A percentile compares a stretch with the other conserved stretches of the same genome.
phyloP scores from a whole-genome alignment of 306 rosid genomes.

The Glycyrrhiza uralensis region DNA sequence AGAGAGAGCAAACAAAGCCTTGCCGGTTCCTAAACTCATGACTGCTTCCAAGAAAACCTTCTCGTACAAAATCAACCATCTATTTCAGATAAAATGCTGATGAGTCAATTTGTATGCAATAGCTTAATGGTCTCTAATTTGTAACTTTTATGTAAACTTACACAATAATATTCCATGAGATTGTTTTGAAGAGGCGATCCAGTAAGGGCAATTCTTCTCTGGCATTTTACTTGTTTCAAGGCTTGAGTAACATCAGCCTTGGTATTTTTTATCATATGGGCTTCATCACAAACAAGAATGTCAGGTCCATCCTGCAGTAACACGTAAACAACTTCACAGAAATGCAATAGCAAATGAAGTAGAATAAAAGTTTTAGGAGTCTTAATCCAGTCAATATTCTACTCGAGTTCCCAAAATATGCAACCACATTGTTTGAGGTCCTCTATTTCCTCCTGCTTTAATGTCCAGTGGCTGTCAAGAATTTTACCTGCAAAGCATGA shows the following conservation, averaged over 20 bases:
- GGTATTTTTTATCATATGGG: slow-evolving; percentile 92
- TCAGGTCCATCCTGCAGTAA: slow-evolving; percentile 88
- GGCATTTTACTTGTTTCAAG: slow-evolving; percentile 92
- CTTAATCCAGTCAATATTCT: slow-evolving; percentile 6
- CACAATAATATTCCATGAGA: slow-evolving; percentile 99
- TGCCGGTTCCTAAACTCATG: slow-evolving; percentile 98
- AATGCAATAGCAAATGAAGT: slow-evolving; percentile 22
- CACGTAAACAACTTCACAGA: slow-evolving; percentile 18
- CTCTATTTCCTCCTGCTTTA: background rate
- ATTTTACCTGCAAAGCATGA: slow-evolving; percentile 72
- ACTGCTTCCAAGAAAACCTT: slow-evolving; percentile 99
- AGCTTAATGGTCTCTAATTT: slow-evolving; percentile 5
- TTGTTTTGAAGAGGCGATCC: slow-evolving; percentile 99
- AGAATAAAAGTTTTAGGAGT: slow-evolving; percentile 1
- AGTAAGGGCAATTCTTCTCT: slow-evolving; percentile 93
- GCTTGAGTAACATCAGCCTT: slow-evolving; percentile 91
- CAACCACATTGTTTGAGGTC: background rate
- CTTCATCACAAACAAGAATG: slow-evolving; percentile 98
- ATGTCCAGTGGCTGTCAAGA: background rate
- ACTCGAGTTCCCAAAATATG: background rate
- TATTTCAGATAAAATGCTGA: slow-evolving; percentile 38
- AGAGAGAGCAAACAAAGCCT: slow-evolving; percentile 36
- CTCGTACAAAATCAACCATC: slow-evolving; percentile 99
- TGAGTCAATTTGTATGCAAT: slow-evolving; percentile 9
- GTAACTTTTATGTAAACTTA: slow-evolving; percentile 40